These are phyloP conservation scores for Colletotrichum sp. DNA, from an alignment of 2,329 filamentous ascomycete genomes.

Conservation along the genomic window DNA sequence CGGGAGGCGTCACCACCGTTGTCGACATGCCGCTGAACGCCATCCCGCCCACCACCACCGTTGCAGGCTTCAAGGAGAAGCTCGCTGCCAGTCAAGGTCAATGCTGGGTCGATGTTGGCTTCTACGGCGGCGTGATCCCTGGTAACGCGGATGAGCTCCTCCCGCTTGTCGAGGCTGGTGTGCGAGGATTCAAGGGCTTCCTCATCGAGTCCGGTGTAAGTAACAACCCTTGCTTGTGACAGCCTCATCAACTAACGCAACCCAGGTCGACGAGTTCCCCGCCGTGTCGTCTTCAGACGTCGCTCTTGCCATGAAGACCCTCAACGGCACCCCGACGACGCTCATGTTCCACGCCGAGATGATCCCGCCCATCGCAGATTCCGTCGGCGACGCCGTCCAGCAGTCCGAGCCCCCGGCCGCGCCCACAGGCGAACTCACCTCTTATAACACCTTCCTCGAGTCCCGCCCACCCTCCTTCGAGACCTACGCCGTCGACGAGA, in stretches of 20 bases:
- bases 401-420: conserved; percentile 70
- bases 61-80: conserved; percentile 83
- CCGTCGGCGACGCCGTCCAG: conserved; percentile 79
- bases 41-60: conserved; percentile 93
- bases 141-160: conserved; percentile 84
- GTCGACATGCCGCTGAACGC: conserved; percentile 98
- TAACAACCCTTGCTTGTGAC: accelerated
- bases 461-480: conserved; percentile 91
- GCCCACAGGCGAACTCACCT: conserved; percentile 73
- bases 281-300: conserved; percentile 85
- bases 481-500: conserved; percentile 87
- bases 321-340: conserved; percentile 83
- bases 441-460: conserved; percentile 89
- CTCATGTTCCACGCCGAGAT: conserved; percentile 99
- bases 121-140: conserved; percentile 94
- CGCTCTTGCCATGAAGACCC: conserved; percentile 76
- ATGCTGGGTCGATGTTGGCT: conserved; percentile 99
- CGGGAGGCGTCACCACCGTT: conserved; percentile 95
- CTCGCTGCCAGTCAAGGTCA: conserved; percentile 81
- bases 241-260: conserved; percentile 11
- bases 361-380: conserved; percentile 84
- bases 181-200: conserved; percentile 97
- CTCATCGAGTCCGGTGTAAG: conserved; percentile 93
- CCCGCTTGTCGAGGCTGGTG: conserved; percentile 81
- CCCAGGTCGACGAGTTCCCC: conserved; percentile 93